phyloP scores from a whole-genome alignment of 148 eudicot genomes.

The Simmondsia chinensis region DNA sequence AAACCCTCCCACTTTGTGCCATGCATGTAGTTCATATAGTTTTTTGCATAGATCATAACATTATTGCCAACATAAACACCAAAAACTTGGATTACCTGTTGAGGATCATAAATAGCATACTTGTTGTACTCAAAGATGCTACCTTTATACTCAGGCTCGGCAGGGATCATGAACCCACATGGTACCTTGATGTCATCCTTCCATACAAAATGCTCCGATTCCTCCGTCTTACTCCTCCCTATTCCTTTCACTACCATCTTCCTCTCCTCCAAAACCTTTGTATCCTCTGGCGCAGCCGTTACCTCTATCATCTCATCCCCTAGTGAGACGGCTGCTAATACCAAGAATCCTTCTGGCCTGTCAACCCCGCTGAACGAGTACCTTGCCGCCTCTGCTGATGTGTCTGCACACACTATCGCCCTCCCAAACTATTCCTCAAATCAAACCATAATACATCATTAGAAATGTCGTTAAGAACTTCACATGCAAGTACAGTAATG shows the following conservation, averaged over 20 bases:
- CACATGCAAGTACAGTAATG: too few species aligned
- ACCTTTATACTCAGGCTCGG: conserved; percentile 50
- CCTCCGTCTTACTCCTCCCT: conserved; percentile 64
- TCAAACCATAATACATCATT: neutral
- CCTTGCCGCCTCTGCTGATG: conserved; percentile 81
- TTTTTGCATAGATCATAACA: too few species aligned
- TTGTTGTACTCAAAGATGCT: conserved; percentile 77
- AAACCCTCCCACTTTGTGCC: too few species aligned
- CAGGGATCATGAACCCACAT: conserved; percentile 51
- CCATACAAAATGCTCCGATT: conserved; percentile 73
- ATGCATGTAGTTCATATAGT: too few species aligned
- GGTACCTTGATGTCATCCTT: conserved; percentile 80
- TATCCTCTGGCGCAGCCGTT: conserved; percentile 51
- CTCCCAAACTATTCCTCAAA: conserved; percentile 64
- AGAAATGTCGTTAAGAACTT: too few species aligned
- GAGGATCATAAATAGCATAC: conserved; percentile 77
- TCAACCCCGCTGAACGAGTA: conserved; percentile 72
- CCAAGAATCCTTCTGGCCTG: conserved; percentile 74
- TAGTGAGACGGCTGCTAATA: conserved; percentile 71
- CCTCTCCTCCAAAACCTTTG: conserved; percentile 45
- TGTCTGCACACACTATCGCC: conserved; percentile 76
- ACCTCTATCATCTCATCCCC: conserved; percentile 51
- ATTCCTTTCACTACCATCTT: conserved; percentile 54
- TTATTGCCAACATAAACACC: too few species aligned
- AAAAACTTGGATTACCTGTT: too few species aligned